These are phyloP conservation scores for Nakazawaea pomicola DNA, from an alignment of 805 yeast genomes.

Conservation along the genomic window DNA sequence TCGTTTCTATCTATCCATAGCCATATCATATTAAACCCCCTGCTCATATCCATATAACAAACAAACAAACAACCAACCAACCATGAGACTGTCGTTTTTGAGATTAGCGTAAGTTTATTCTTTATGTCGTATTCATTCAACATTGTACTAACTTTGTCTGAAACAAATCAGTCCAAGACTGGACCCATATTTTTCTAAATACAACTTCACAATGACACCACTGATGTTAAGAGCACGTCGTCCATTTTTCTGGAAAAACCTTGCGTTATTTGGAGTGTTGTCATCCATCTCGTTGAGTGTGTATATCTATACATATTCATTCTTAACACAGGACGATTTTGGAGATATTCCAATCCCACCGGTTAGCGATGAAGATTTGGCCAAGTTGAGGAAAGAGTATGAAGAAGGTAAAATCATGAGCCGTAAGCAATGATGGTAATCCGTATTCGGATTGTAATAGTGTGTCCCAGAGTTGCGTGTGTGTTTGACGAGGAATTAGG, in stretches of 20 bases:
- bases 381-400: conserved; percentile 67
- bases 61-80: no score
- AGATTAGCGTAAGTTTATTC: conserved; percentile 22
- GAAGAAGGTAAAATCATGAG: conserved; percentile 35
- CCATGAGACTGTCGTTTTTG: conserved; percentile 21
- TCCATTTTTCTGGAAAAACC: conserved; percentile 79
- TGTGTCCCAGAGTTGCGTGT: no score
- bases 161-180: conserved; percentile 19
- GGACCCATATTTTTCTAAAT: conserved; percentile 35
- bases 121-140: no score
- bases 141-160: no score
- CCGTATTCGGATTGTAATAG: no score
- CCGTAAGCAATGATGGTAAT: neutral
- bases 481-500: no score
- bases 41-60: no score
- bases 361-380: conserved; percentile 70
- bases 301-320: conserved; percentile 59
- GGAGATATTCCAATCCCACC: conserved; percentile 95
- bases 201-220: conserved; percentile 73
- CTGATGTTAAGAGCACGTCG: conserved; percentile 87
- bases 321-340: conserved; percentile 74
- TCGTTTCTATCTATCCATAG: no score
- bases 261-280: conserved; percentile 53
- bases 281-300: conserved; percentile 66
- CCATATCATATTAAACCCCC: neutral